A percentile compares a stretch with the other conserved stretches of the same genome.
These are phyloP conservation scores for Cinchona pubescens DNA, from an alignment of 257 asterid species.

Conservation along the genomic window DNA sequence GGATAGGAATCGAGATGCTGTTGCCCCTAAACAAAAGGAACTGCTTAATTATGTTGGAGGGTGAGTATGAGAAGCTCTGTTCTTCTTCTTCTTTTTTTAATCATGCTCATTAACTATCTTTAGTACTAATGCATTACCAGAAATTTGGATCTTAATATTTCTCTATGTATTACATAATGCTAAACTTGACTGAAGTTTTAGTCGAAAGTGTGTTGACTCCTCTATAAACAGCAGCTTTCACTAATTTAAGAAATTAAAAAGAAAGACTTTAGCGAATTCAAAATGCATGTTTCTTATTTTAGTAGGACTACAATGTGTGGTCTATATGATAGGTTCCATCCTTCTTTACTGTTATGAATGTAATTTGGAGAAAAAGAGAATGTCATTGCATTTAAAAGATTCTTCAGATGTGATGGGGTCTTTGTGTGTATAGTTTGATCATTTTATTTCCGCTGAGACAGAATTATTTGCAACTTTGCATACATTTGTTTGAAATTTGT, in stretches of 20 bases:
- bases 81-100: not conserved
- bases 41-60: slow-evolving; percentile 94
- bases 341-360: not conserved
- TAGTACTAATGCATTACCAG: not conserved
- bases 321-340: not conserved
- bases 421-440: not conserved
- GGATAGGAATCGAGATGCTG: slow-evolving; percentile 71
- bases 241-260: too few relatives aligned
- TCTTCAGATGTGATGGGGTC: not conserved
- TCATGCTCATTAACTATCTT: not conserved
- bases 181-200: too few relatives aligned
- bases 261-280: not conserved
- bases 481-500: not conserved
- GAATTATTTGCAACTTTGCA: not conserved
- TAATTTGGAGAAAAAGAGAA: not conserved
- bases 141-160: not conserved
- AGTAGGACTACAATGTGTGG: not conserved
- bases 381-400: not conserved
- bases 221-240: not conserved
- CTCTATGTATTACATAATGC: not conserved
- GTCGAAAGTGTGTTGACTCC: too few relatives aligned
- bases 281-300: not conserved
- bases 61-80: slow-evolving; percentile 45
- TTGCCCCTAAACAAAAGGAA: slow-evolving; percentile 91
- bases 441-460: not conserved